Percentiles rank a stretch among this genome's conserved stretches.
Evolutionary conservation across 164 flowering plant species (phyloP).

Genomic region (Nymphaea colorata): DNA sequence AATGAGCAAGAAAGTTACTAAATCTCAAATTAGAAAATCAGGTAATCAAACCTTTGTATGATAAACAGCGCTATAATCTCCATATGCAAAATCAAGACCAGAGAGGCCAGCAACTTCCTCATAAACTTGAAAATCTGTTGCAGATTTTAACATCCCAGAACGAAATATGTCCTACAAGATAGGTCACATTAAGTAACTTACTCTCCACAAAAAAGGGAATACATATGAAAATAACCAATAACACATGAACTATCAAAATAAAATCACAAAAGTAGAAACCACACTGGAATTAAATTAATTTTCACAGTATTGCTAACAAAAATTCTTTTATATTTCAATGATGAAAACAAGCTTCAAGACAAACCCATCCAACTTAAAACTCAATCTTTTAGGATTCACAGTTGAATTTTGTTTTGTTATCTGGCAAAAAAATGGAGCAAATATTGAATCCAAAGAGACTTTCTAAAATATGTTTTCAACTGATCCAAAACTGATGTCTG

Average conservation of each 20-base stretch:
- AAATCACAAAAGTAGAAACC: background rate
- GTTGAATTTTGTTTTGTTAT: too few relatives aligned
- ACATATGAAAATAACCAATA: background rate
- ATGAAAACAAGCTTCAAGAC: too few relatives aligned
- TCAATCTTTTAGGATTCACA: too few relatives aligned
- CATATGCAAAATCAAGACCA: constrained; percentile 78
- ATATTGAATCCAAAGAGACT: too few relatives aligned
- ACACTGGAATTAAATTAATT: background rate
- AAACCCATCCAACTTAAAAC: too few relatives aligned
- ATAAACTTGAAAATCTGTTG: constrained; percentile 87
- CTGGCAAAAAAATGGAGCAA: too few relatives aligned
- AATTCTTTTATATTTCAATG: too few relatives aligned
- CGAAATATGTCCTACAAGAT: constrained; percentile 62
- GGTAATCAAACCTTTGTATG: constrained; percentile 63
- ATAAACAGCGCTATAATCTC: constrained; percentile 63
- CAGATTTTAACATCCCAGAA: constrained; percentile 69
- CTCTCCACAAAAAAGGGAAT: background rate
- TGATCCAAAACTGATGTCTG: too few relatives aligned
- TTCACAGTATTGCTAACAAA: too few relatives aligned
- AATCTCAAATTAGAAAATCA: too few relatives aligned
- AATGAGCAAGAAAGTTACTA: too few relatives aligned
- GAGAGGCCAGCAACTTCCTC: constrained; percentile 77
- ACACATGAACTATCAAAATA: background rate
- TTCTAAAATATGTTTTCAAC: too few relatives aligned
- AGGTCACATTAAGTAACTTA: constrained; percentile 1